A percentile compares a stretch with the other conserved stretches of the same genome.
phyloP scores from a whole-genome alignment of 2,329 filamentous ascomycete species.

The Clonostachys rhizophaga region DNA sequence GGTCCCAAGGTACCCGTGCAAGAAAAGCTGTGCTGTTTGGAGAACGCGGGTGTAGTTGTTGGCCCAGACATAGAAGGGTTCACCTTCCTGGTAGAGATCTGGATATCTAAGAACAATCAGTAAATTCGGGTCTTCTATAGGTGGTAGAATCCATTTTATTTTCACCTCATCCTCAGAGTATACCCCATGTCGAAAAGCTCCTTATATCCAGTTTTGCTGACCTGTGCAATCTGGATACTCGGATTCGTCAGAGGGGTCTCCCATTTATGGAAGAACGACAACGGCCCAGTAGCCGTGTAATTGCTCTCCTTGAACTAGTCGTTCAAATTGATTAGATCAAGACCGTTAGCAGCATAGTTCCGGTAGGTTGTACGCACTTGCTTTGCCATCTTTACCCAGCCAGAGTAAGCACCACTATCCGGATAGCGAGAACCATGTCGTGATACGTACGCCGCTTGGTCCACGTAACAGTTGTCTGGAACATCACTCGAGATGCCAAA shows the following conservation, averaged over 20 bases:
- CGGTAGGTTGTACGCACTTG: conserved; percentile 21
- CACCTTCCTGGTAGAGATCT: conserved; percentile 42
- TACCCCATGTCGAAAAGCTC: conserved; percentile 55
- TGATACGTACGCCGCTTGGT: conserved; percentile 54
- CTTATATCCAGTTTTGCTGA: conserved; percentile 58
- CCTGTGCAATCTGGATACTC: conserved; percentile 48
- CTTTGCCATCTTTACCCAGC: conserved; percentile 45
- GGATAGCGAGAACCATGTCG: conserved; percentile 62
- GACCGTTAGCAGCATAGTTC: not conserved
- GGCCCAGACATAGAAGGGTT: conserved; percentile 55
- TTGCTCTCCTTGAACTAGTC: conserved; percentile 44
- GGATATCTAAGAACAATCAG: conserved; percentile 30
- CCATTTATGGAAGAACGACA: conserved; percentile 57
- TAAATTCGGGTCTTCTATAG: not conserved
- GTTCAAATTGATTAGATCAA: not conserved
- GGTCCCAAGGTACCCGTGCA: conserved; percentile 55
- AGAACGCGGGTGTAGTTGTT: conserved; percentile 63
- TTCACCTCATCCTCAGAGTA: conserved; percentile 29
- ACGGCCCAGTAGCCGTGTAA: conserved; percentile 45
- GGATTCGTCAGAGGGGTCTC: conserved; percentile 50
- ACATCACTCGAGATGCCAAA: conserved; percentile 47
- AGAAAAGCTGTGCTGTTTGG: conserved; percentile 57
- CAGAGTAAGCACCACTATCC: conserved; percentile 52
- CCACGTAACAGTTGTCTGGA: conserved; percentile 51
- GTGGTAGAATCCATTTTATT: not conserved